Percentiles rank a stretch among this genome's conserved stretches.
phyloP scores from a whole-genome alignment of 768 basidiomycete species.

The Lentinula sp. region DNA sequence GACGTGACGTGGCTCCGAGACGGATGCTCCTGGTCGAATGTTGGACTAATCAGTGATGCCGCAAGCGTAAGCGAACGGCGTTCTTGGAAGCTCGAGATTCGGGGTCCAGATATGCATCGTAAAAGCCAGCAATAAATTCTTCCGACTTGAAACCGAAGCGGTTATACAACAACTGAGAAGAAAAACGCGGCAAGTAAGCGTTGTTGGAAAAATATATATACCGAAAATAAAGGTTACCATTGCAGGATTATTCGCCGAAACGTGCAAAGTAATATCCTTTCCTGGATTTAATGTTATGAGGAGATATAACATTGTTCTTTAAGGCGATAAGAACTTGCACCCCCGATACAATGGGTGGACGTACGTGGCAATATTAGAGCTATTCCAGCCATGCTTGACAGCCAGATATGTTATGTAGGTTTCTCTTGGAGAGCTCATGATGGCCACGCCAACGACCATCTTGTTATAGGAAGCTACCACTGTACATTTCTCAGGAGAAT shows the following conservation, averaged over 20 bases:
- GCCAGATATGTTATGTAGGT: conserved; percentile 81
- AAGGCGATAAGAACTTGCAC: conserved; percentile 2
- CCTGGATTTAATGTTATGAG: conserved; percentile 65
- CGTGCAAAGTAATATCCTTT: conserved; percentile 77
- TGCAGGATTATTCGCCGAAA: conserved; percentile 75
- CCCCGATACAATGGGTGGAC: neutral
- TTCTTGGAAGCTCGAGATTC: conserved; percentile 72
- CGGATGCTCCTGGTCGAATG: neutral
- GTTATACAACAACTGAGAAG: conserved; percentile 65
- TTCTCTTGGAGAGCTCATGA: conserved; percentile 73
- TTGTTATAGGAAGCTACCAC: conserved; percentile 68
- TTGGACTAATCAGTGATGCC: conserved; percentile 28
- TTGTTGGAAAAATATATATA: neutral
- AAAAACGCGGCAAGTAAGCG: neutral
- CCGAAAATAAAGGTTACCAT: conserved; percentile 41
- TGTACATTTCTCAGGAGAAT: conserved; percentile 65
- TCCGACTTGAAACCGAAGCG: conserved; percentile 86
- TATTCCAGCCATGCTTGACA: conserved; percentile 78
- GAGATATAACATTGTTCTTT: conserved; percentile 73
- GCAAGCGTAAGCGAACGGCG: conserved; percentile 70
- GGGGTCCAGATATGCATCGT: conserved; percentile 69
- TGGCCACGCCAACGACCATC: conserved; percentile 68
- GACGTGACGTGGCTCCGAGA: neutral
- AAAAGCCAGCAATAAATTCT: conserved; percentile 78
- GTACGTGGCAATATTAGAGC: conserved; percentile 72